Evolutionary conservation across 352 stramenopile species (phyloP).

Genomic region (Phytophthora tubulina): DNA sequence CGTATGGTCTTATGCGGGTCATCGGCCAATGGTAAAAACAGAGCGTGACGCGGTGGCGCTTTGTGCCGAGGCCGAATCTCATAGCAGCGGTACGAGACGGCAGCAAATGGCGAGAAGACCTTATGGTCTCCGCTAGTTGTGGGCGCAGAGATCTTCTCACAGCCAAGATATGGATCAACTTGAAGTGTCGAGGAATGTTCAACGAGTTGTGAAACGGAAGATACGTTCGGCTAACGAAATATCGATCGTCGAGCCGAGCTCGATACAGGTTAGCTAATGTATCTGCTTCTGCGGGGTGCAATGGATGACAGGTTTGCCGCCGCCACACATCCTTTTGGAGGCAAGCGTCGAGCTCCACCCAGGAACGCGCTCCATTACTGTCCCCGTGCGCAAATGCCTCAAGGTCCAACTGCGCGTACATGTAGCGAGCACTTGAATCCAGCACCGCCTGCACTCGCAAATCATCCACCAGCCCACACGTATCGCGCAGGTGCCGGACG

Average conservation of each 20-base stretch:
- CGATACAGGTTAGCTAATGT: slow-evolving; percentile 7
- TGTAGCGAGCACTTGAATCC: background rate
- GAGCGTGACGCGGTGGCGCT: background rate
- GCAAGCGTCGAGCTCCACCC: background rate
- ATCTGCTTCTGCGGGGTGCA: background rate
- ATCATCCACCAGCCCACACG: slow-evolving; percentile 1
- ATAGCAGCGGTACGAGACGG: slow-evolving; percentile 21
- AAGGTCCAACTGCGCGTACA: background rate
- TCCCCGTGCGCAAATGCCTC: background rate
- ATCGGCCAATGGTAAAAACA: background rate
- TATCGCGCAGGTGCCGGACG: slow-evolving; percentile 9
- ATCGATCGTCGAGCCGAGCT: slow-evolving; percentile 1
- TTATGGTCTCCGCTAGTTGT: background rate
- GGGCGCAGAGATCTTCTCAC: background rate
- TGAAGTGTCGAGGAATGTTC: slow-evolving; percentile 24
- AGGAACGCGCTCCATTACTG: background rate
- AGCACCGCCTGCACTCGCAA: background rate
- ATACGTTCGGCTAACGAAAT: slow-evolving; percentile 7
- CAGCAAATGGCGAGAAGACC: background rate
- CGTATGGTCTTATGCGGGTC: slow-evolving; percentile 14
- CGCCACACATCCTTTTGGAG: background rate
- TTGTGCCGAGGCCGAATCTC: background rate
- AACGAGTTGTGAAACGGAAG: slow-evolving; percentile 9
- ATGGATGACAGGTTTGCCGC: background rate
- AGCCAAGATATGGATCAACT: background rate